Evolutionary conservation across 108 stramenopile genomes (phyloP).

Genomic region (Fragilariopsis cylindrus): DNA sequence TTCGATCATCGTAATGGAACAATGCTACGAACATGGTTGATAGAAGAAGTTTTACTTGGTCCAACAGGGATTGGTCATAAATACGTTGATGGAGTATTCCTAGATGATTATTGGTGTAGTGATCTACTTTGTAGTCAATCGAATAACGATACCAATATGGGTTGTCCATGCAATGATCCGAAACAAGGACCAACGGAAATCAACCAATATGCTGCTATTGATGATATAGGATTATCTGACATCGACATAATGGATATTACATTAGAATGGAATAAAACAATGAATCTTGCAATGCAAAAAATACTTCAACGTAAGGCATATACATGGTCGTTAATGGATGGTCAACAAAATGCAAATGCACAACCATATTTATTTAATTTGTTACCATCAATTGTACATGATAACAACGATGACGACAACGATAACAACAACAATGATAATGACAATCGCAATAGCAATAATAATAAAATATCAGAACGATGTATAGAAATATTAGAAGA

Average conservation of each 20-base stretch:
- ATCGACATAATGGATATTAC: slow-evolving; percentile 24
- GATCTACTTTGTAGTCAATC: slow-evolving; percentile 12
- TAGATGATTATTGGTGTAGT: slow-evolving; percentile 27
- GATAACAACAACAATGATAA: not conserved
- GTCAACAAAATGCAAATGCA: slow-evolving; percentile 33
- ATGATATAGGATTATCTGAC: slow-evolving; percentile 31
- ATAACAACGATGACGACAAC: not conserved
- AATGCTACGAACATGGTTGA: not conserved
- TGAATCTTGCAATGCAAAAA: slow-evolving; percentile 15
- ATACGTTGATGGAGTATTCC: not conserved
- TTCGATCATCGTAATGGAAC: slow-evolving; percentile 9
- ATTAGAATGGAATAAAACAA: slow-evolving; percentile 25
- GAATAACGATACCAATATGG: slow-evolving; percentile 8
- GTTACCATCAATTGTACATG: too few species aligned
- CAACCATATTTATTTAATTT: not conserved
- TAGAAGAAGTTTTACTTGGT: slow-evolving; percentile 2
- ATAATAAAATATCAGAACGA: not conserved
- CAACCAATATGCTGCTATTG: slow-evolving; percentile 6
- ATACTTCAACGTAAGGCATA: slow-evolving; percentile 22
- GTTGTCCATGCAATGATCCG: slow-evolving; percentile 28
- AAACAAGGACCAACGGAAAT: slow-evolving; percentile 37
- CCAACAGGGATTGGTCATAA: not conserved
- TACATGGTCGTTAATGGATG: slow-evolving; percentile 35
- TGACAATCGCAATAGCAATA: not conserved
- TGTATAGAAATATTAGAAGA: slow-evolving; percentile 7